Evolutionary conservation across 2,329 filamentous ascomycete genomes (phyloP), one percentile per base, ranked within the genome.

Genomic region (Fusarium penzigii): DNA sequence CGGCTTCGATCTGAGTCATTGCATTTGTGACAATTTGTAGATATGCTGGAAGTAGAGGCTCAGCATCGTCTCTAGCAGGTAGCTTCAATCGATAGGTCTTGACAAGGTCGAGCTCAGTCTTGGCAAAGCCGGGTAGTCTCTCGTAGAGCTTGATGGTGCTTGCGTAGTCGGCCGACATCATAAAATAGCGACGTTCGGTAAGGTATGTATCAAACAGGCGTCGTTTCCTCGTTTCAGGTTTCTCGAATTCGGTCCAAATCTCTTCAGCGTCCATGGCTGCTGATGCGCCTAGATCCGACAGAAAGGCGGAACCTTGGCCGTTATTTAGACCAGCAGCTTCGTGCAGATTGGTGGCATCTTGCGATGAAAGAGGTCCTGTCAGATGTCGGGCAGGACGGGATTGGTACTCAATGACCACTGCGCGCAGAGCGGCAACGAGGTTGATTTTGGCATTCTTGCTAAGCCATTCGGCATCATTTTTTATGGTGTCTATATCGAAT

Each of bases 391-490:
- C 79, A n/a, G 91, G 78, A 36, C 91, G 84, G 58, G 82, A 83
- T 72, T 97, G 93, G 78, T 88, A 89, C 78, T 97, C 94, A 42
- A 94, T 74, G 7, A 95, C 76, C 3, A 87, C 87, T 41, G 96
- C 79, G 53, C 94, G 84, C 64, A 99, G 77, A 25, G 93, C 92
- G 12, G 87, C 84, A 41, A 94, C 77, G 69, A 97, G 86, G 70
- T 94, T 91, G 59, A 97, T 84, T 42, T 83, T 80, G 46, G 86
- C 84, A 65, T 87, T 84, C 64, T 88, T 84, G 71, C 90, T 92
- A 56, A 99, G 77, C 92, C 92, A 97, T 61, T 88, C 70, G 34
- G 91, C 83, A 75, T 97, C 92, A 43, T 84, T 83, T 74, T 96
- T 96, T 69, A 97, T 84, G 65, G 88, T 77, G 39, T 88, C 85